Base-by-base conservation (phyloP, 495 filamentous ascomycete genomes). In the Trypethelium eluteriae region DNA sequence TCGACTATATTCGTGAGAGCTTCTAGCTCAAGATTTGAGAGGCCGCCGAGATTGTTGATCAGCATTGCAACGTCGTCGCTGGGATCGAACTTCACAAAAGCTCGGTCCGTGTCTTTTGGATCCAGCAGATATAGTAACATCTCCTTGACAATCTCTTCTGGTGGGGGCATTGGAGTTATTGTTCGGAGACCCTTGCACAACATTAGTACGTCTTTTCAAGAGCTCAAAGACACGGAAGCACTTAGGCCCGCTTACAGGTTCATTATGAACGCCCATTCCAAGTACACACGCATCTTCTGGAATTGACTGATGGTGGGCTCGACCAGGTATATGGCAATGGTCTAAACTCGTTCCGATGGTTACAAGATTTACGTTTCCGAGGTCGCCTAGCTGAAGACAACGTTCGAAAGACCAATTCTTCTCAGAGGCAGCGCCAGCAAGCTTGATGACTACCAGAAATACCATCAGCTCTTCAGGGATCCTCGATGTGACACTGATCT, bases 211-310 rank as follows among this genome's bases (percentile, higher is more conserved):
- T 25, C 25, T 1, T 25, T 25, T 25, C 25, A 25, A 25, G 25
- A 25, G 25, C 25, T 25, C 25, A 25, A 25, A 25, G 25, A 38
- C 64, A 18, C 16, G 18, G 12, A 16, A 65, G 5, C 65, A 56
- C 16, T 16, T 34, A 6, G 4, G 53, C 16, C 38, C 6, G 47
- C 70, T 56, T 66, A 74, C 76, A 2, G 85, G 85, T 71, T 87
- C 85, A 71, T 87, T 87, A 67, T 87, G 85, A 38, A 85, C 84
- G 16, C 85, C 84, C 44, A 84, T 85, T 2, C 85, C 85, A 18
- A 86, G 77, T 63, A 84, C 84, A 66, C 84, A 70, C 46, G 80
- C 79, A 67, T 83, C 75, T 16, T 75, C 74, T 7, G 71, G 68
- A 7, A 85, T 76, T 5, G 76, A 75, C 4, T 80, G 81, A 68